Conservation (phyloP, 2,329 filamentous ascomycete genomes). For the Sodiomyces alkalinus region DNA sequence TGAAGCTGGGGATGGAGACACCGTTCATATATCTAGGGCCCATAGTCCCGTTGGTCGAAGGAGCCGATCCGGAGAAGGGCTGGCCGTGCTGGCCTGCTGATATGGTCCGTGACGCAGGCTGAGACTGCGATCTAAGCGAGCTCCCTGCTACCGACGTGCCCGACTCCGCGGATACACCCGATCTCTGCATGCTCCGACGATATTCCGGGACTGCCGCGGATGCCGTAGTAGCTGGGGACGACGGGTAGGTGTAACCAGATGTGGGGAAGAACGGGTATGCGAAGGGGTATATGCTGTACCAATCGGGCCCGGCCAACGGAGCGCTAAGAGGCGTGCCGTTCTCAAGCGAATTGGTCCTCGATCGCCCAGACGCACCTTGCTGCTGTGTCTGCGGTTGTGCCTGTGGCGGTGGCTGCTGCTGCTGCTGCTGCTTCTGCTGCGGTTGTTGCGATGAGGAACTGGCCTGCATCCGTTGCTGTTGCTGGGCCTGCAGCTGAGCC, state of each 20-base stretch:
- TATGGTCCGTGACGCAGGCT: constrained; percentile 38
- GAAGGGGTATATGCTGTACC: constrained; percentile 35
- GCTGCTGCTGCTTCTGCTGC: constrained; percentile 15
- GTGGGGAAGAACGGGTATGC: constrained; percentile 30
- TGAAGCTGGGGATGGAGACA: constrained; percentile 37
- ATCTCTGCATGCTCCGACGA: constrained; percentile 41
- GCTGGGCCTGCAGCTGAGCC: constrained; percentile 7
- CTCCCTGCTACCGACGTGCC: constrained; percentile 32
- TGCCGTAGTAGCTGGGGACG: constrained; percentile 34
- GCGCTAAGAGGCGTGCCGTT: constrained; percentile 40
- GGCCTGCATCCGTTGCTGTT: constrained; percentile 5
- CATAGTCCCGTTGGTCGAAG: background rate
- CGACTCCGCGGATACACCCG: constrained; percentile 31
- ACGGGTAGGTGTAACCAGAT: constrained; percentile 37
- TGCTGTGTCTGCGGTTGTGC: constrained; percentile 27
- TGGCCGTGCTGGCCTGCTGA: constrained; percentile 5
- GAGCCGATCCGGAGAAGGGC: constrained; percentile 4
- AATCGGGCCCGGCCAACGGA: constrained; percentile 35
- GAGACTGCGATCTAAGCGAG: constrained; percentile 50
- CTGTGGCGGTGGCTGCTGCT: constrained; percentile 25
- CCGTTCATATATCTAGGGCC: constrained; percentile 29
- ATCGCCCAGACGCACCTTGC: constrained; percentile 31
- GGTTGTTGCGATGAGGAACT: constrained; percentile 5
- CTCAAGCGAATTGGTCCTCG: constrained; percentile 49
- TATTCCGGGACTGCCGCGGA: constrained; percentile 30